phyloP scores from a whole-genome alignment of 768 basidiomycete species.

The Podaxis sp. region DNA sequence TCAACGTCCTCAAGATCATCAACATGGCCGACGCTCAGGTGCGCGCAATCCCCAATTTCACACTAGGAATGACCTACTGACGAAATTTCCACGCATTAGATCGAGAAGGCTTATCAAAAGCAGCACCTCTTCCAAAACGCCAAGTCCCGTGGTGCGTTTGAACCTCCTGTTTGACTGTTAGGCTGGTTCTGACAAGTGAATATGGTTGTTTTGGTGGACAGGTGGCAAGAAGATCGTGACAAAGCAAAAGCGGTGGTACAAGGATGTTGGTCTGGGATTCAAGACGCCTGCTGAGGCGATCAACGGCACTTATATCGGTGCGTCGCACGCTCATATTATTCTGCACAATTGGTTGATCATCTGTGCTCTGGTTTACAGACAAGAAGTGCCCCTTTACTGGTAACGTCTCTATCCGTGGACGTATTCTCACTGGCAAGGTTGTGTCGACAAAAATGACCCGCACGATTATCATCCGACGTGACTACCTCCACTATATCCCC shows the following conservation, averaged over 20 bases:
- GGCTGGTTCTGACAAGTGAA: slow-evolving; percentile 13
- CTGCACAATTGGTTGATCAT: not conserved
- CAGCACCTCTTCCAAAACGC: slow-evolving; percentile 97
- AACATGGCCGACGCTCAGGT: slow-evolving; percentile 63
- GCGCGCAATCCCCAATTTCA: slow-evolving; percentile 15
- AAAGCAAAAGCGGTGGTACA: slow-evolving; percentile 98
- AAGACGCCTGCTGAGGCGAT: slow-evolving; percentile 97
- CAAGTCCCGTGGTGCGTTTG: slow-evolving; percentile 81
- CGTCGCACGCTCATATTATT: slow-evolving; percentile 22
- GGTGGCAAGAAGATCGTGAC: slow-evolving; percentile 90
- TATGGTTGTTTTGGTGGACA: slow-evolving; percentile 25
- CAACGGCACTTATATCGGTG: slow-evolving; percentile 94
- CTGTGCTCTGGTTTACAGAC: slow-evolving; percentile 46
- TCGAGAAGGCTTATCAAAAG: slow-evolving; percentile 98
- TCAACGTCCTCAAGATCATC: slow-evolving; percentile 40
- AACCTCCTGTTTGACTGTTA: slow-evolving; percentile 9
- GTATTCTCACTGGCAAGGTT: slow-evolving; percentile 97
- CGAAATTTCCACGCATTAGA: slow-evolving; percentile 37
- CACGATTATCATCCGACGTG: slow-evolving; percentile 93
- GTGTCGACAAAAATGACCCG: slow-evolving; percentile 99
- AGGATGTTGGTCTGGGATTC: slow-evolving; percentile 96
- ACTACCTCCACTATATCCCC: slow-evolving; percentile 94
- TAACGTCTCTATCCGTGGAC: slow-evolving; percentile 95
- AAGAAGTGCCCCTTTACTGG: slow-evolving; percentile 99
- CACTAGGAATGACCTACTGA: not conserved